A percentile compares a stretch with the other conserved stretches of the same genome.
phyloP scores from a whole-genome alignment of 75 land plant genomes.

The Chamaecyparis obtusa region DNA sequence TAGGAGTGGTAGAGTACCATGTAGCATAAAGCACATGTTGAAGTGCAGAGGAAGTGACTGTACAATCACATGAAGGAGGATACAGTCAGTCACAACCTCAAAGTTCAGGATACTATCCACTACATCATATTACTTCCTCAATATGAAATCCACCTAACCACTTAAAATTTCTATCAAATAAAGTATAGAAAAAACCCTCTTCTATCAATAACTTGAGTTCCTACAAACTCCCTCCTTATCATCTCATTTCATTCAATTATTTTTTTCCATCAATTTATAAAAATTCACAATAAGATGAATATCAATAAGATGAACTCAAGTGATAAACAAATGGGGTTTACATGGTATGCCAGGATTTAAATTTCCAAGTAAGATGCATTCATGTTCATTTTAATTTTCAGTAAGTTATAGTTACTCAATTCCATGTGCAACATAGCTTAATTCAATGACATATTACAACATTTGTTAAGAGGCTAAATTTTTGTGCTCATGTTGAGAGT shows the following conservation, averaged over 20 bases:
- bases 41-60: no score
- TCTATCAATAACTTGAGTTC: not conserved
- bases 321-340: not conserved
- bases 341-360: not conserved
- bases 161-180: not conserved
- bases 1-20: no score
- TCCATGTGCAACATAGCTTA: not conserved
- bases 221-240: not conserved
- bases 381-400: not conserved
- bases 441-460: not conserved
- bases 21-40: no score
- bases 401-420: not conserved
- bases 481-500: not conserved
- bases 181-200: not conserved
- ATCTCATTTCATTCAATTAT: not conserved
- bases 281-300: not conserved
- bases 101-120: not conserved
- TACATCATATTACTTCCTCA: not conserved
- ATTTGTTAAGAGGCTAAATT: not conserved
- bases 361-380: not conserved
- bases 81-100: no score
- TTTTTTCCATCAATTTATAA: not conserved
- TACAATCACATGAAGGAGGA: no score
- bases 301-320: not conserved
- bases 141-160: not conserved